Percentiles rank a stretch among this genome's conserved stretches.
phyloP scores from a whole-genome alignment of 2,329 filamentous ascomycete species.

The Colletotrichum cordylinicola region DNA sequence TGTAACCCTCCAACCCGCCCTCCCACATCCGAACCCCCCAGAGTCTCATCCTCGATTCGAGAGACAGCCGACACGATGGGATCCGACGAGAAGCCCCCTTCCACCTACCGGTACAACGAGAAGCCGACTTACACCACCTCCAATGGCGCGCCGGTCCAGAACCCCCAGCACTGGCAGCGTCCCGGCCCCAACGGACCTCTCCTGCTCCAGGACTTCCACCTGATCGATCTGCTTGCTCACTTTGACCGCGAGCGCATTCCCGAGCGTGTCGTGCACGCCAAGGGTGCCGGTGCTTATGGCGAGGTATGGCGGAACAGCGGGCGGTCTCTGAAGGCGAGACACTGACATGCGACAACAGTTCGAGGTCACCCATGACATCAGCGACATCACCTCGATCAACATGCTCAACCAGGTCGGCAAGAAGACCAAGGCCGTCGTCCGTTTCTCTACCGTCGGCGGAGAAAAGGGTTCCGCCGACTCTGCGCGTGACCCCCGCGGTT shows the following conservation, averaged over 20 bases:
- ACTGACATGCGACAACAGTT: conserved; percentile 31
- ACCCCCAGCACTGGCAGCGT: conserved; percentile 54
- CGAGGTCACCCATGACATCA: conserved; percentile 52
- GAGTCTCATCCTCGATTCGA: background rate
- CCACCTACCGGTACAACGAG: conserved; percentile 61
- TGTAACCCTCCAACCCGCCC: background rate
- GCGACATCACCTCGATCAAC: conserved; percentile 59
- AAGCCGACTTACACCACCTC: conserved; percentile 64
- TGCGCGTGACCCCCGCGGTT: conserved; percentile 75
- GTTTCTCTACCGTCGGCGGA: conserved; percentile 79
- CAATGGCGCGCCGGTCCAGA: conserved; percentile 63
- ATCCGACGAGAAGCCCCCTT: conserved; percentile 46
- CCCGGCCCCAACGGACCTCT: conserved; percentile 63
- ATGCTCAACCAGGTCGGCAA: conserved; percentile 69
- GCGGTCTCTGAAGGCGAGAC: background rate
- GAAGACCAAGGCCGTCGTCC: conserved; percentile 68
- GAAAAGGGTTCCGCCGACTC: conserved; percentile 75
- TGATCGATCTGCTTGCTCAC: conserved; percentile 66
- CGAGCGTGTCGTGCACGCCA: conserved; percentile 62
- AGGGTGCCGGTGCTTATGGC: conserved; percentile 62
- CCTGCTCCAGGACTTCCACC: conserved; percentile 68
- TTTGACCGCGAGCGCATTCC: conserved; percentile 59
- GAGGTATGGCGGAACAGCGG: conserved; percentile 25
- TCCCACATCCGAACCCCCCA: background rate
- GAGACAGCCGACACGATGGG: conserved; percentile 39